A percentile compares a stretch with the other conserved stretches of the same genome.
Conservation (phyloP, 2,329 filamentous ascomycete species). For the Sarocladiaceae sp. region DNA sequence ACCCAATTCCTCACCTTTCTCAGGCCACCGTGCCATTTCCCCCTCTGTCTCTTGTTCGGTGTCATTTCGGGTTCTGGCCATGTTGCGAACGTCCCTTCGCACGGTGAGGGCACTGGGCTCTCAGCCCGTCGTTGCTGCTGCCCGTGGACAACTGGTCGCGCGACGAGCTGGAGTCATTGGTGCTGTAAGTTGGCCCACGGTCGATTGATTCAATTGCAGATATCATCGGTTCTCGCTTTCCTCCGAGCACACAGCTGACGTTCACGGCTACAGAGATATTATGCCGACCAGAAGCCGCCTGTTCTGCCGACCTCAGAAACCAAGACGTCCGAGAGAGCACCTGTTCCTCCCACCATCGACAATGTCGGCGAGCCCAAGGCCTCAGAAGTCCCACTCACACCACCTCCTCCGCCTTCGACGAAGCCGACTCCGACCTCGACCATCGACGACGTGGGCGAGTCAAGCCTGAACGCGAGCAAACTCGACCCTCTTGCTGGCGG, state of each 20-base stretch:
- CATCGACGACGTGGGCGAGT: constrained; percentile 15
- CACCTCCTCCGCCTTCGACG: constrained; percentile 27
- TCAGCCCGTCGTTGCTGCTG: constrained; percentile 45
- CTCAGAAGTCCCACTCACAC: constrained; percentile 31
- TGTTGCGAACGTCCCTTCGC: constrained; percentile 64
- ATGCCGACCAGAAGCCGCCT: constrained; percentile 45
- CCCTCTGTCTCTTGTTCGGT: neutral
- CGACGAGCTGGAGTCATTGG: constrained; percentile 24
- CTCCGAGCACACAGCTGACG: constrained; percentile 34
- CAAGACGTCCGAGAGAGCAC: constrained; percentile 39
- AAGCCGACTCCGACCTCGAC: constrained; percentile 18
- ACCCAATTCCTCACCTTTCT: neutral
- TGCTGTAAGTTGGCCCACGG: constrained; percentile 28
- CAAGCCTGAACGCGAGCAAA: constrained; percentile 12
- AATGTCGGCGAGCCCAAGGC: constrained; percentile 32
- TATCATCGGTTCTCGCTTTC: neutral
- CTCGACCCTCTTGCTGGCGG: constrained; percentile 12
- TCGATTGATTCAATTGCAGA: constrained; percentile 20
- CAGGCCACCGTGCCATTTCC: constrained; percentile 5
- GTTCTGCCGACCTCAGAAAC: constrained; percentile 50
- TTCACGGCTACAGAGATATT: constrained; percentile 42
- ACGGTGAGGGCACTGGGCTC: constrained; percentile 54
- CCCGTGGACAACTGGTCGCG: constrained; percentile 51
- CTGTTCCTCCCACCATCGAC: constrained; percentile 27
- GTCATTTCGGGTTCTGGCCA: constrained; percentile 31